Evolutionary conservation across 2,329 filamentous ascomycete species (phyloP), one percentile per base, ranked within the genome.

Genomic region (Arthrobotrys musiformis): DNA sequence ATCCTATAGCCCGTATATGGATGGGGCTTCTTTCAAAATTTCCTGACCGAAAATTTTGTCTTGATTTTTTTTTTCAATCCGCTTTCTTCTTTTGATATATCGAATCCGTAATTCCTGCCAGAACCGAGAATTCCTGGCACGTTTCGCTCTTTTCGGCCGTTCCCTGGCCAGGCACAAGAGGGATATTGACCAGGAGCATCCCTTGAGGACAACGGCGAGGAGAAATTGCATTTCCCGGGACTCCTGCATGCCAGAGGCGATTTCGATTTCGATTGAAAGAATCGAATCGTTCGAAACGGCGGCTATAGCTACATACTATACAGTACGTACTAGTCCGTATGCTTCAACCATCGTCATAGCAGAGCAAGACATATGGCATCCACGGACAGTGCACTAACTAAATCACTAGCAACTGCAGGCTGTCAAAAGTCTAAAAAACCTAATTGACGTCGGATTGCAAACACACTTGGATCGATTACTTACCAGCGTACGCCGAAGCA

Each of bases 51-150:
- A 37, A 50, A 19, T 50, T 48, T 24, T 15, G 11, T 22, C 15
- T 30, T 50, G 26, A 26, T 33, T 19, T 33, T 54, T 54, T 17
- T 26, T 26, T 58, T 24, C 33, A 26, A 24, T 58, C 54, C 63
- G 63, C 63, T 60, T 69, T 58, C 50, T 56, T 52, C 46, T 37
- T 62, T 54, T 35, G 56, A 62, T 44, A 44, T 22, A 24, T 46
- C 40, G 33, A 28, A 44, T 44, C 19, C 35, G 33, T 9, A 19
- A 52, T 50, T 50, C 40, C 42, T 60, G n/a, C 66, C 66, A 40
- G 52, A 61, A 69, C 40, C 66, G 66, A 69, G 17, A 37, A 70
- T 70, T 70, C 67, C 67, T 54, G 22, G 50, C 52, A 33, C 24
- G 37, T 56, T 69, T n/a, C 28, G 46, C 37, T 13, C 52, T 48